These are phyloP conservation scores for Xylaria sp. DNA, from an alignment of 2,329 filamentous ascomycete genomes.

Conservation along the genomic window DNA sequence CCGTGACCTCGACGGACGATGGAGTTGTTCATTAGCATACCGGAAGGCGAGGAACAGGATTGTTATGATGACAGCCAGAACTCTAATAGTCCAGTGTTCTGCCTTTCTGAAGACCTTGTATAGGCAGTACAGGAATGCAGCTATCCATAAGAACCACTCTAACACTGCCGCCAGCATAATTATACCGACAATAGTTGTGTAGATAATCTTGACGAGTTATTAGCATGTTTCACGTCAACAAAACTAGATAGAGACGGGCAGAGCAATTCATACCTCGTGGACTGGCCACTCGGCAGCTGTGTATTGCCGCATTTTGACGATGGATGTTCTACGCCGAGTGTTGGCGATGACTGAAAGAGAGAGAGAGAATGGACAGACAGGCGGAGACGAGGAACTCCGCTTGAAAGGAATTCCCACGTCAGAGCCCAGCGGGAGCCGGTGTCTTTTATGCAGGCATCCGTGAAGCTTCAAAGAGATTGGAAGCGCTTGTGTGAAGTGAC, in stretches of 20 bases:
- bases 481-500: constrained; percentile 31
- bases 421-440: constrained; percentile 32
- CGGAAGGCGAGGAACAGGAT: constrained; percentile 78
- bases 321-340: constrained; percentile 16
- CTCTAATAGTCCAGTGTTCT: constrained; percentile 83
- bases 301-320: constrained; percentile 55
- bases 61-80: constrained; percentile 81
- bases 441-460: constrained; percentile 45
- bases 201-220: constrained; percentile 73
- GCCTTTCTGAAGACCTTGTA: constrained; percentile 90
- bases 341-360: constrained; percentile 17
- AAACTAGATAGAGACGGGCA: background rate
- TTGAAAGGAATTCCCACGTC: constrained; percentile 31
- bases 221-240: constrained; percentile 29
- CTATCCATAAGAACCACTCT: constrained; percentile 95
- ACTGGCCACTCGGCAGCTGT: constrained; percentile 62
- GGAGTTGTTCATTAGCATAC: constrained; percentile 59
- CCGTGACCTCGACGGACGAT: background rate
- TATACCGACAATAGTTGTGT: constrained; percentile 81
- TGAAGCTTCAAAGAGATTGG: constrained; percentile 26
- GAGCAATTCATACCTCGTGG: constrained; percentile 55
- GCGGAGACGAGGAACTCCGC: constrained; percentile 32
- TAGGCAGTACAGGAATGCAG: constrained; percentile 93
- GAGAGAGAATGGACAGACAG: constrained; percentile 14
- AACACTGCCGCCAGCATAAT: constrained; percentile 86